Percentiles rank a stretch among this genome's conserved stretches.
Conservation (phyloP, 352 stramenopile species). For the Phytophthora colocasiae region DNA sequence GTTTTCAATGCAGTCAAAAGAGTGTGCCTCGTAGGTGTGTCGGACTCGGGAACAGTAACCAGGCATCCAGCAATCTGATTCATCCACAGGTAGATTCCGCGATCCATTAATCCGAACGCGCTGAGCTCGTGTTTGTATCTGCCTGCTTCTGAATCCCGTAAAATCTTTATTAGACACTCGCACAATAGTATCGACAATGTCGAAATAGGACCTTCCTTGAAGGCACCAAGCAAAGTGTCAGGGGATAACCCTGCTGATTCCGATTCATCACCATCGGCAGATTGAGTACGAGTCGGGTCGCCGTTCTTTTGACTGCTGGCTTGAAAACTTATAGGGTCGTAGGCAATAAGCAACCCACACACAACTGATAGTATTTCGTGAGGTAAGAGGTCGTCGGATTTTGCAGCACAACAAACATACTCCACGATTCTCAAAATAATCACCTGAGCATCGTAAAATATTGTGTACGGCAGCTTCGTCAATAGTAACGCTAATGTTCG, state of each 20-base stretch:
- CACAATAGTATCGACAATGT: constrained; percentile 54
- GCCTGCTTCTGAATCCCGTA: constrained; percentile 44
- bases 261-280: background rate
- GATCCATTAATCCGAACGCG: constrained; percentile 67
- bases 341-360: constrained; percentile 71
- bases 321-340: constrained; percentile 13
- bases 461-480: constrained; percentile 64
- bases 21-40: constrained; percentile 9
- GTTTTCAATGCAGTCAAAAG: constrained; percentile 43
- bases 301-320: background rate
- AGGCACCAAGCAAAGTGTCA: constrained; percentile 8
- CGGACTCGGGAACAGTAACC: constrained; percentile 19
- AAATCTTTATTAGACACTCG: constrained; percentile 68
- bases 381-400: constrained; percentile 47
- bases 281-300: background rate
- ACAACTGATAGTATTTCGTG: constrained; percentile 72
- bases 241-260: background rate
- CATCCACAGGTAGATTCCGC: constrained; percentile 62
- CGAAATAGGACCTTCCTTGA: constrained; percentile 17
- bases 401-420: constrained; percentile 71
- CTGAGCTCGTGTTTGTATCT: constrained; percentile 61
- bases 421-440: constrained; percentile 84
- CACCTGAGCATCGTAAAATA: constrained; percentile 63
- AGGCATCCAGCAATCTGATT: constrained; percentile 58
- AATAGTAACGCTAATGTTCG: constrained; percentile 73